Percentiles rank a stretch among this genome's conserved stretches.
Conservation (phyloP, 805 yeast species). For the Cyberlindnera petersonii region DNA sequence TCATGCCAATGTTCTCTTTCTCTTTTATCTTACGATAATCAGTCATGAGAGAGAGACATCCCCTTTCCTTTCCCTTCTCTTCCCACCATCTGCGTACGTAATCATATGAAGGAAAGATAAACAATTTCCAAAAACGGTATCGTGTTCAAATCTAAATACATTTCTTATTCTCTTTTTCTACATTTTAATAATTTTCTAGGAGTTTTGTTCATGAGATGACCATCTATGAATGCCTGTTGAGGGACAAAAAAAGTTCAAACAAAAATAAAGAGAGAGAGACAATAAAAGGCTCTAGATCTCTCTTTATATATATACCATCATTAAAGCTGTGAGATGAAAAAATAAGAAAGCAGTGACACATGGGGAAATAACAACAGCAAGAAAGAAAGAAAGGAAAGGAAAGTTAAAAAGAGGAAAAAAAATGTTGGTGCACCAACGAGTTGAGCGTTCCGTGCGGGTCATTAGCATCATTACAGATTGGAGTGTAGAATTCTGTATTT, state of each 20-base stretch:
- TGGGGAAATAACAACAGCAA: not conserved
- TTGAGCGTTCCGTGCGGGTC: conserved; percentile 18
- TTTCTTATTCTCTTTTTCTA: not conserved
- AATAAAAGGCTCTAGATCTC: too few relatives aligned
- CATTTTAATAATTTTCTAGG: not conserved
- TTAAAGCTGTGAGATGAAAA: conserved; percentile 4
- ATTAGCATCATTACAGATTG: conserved; percentile 13
- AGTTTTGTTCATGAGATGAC: conserved; percentile 9
- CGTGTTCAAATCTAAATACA: too few relatives aligned
- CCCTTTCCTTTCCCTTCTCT: too few relatives aligned
- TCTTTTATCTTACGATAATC: too few relatives aligned
- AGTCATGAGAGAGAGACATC: too few relatives aligned
- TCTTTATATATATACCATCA: conserved; percentile 15
- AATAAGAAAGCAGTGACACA: conserved; percentile 4
- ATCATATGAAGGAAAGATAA: not conserved
- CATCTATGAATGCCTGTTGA: conserved; percentile 23
- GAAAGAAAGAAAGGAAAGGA: conserved; percentile 1
- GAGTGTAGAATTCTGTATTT: not conserved
- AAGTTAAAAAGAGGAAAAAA: not conserved
- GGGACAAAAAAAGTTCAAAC: too few relatives aligned
- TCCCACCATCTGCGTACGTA: too few relatives aligned
- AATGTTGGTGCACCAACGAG: conserved; percentile 16
- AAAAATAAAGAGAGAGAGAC: too few relatives aligned
- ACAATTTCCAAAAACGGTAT: too few relatives aligned
- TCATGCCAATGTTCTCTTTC: too few relatives aligned